Conservation (phyloP, 2,329 filamentous ascomycete species). For the Aureobasidium sp. region DNA sequence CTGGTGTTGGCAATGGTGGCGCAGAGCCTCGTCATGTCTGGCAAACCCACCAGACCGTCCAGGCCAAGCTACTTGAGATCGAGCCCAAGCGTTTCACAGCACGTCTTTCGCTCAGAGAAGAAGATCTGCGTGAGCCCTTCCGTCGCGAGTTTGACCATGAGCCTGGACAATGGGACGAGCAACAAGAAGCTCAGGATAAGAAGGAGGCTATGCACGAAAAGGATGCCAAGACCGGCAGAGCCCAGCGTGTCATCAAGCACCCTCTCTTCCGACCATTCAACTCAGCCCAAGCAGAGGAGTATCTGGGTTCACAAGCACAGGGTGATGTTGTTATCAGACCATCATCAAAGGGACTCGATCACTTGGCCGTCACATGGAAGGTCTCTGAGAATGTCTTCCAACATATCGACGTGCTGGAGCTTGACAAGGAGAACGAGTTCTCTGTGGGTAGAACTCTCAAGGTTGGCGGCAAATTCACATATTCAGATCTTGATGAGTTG, state of each 20-base stretch:
- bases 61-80: slow-evolving; percentile 79
- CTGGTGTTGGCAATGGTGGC: slow-evolving; percentile 57
- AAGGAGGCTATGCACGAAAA: slow-evolving; percentile 78
- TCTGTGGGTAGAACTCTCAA: slow-evolving; percentile 79
- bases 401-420: slow-evolving; percentile 92
- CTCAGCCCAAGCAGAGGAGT: slow-evolving; percentile 85
- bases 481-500: slow-evolving; percentile 92
- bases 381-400: slow-evolving; percentile 94
- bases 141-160: slow-evolving; percentile 61
- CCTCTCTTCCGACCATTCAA: slow-evolving; percentile 94
- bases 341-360: slow-evolving; percentile 89
- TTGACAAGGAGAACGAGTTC: slow-evolving; percentile 96
- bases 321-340: slow-evolving; percentile 94
- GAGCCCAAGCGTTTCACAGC: slow-evolving; percentile 79
- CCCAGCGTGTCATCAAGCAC: slow-evolving; percentile 94
- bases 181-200: slow-evolving; percentile 59
- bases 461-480: slow-evolving; percentile 81
- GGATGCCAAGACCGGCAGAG: slow-evolving; percentile 74
- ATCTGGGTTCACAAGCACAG: slow-evolving; percentile 71
- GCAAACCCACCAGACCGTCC: slow-evolving; percentile 71
- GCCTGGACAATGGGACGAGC: slow-evolving; percentile 72
- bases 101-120: slow-evolving; percentile 77
- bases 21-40: slow-evolving; percentile 55
- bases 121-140: slow-evolving; percentile 65
- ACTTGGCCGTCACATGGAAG: slow-evolving; percentile 96